Conservation (phyloP, 2,329 filamentous ascomycete genomes). For the Helminthosporium solani region DNA sequence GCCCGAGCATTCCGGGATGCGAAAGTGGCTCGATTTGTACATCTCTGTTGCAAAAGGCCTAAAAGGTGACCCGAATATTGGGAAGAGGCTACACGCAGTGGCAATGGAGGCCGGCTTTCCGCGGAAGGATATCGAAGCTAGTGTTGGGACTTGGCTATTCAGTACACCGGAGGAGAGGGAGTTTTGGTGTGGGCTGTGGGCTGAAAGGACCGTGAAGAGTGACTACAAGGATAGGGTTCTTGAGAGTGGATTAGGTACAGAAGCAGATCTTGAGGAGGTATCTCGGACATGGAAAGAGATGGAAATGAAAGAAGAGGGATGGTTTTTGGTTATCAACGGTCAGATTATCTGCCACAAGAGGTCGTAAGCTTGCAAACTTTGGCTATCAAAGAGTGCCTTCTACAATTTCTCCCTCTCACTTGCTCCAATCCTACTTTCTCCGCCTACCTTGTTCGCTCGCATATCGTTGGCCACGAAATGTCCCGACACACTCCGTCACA, state of each 20-base stretch:
- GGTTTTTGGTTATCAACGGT: constrained; percentile 46
- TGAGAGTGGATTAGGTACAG: constrained; percentile 40
- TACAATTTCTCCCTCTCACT: neutral
- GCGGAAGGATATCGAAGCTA: constrained; percentile 42
- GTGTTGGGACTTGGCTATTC: constrained; percentile 47
- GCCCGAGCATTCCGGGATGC: constrained; percentile 38
- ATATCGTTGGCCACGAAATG: neutral
- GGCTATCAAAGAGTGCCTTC: neutral
- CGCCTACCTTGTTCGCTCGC: neutral
- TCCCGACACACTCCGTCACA: constrained; percentile 17
- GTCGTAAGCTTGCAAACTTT: constrained; percentile 6
- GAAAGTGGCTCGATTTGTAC: constrained; percentile 39
- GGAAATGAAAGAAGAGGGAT: constrained; percentile 45
- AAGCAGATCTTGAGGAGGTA: constrained; percentile 44
- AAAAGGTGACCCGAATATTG: constrained; percentile 38
- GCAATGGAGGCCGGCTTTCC: constrained; percentile 44
- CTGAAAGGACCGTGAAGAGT: constrained; percentile 38
- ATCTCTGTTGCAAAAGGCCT: constrained; percentile 33
- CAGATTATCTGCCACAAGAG: constrained; percentile 42
- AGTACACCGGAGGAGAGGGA: constrained; percentile 40
- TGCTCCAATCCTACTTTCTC: neutral
- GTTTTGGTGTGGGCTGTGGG: constrained; percentile 46
- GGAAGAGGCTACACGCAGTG: constrained; percentile 38
- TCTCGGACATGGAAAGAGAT: constrained; percentile 43
- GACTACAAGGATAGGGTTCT: constrained; percentile 40